Percentiles rank a stretch among this genome's conserved stretches.
Evolutionary conservation across 768 basidiomycete genomes (phyloP).

Genomic region (Cantharellus cinnabarinus): DNA sequence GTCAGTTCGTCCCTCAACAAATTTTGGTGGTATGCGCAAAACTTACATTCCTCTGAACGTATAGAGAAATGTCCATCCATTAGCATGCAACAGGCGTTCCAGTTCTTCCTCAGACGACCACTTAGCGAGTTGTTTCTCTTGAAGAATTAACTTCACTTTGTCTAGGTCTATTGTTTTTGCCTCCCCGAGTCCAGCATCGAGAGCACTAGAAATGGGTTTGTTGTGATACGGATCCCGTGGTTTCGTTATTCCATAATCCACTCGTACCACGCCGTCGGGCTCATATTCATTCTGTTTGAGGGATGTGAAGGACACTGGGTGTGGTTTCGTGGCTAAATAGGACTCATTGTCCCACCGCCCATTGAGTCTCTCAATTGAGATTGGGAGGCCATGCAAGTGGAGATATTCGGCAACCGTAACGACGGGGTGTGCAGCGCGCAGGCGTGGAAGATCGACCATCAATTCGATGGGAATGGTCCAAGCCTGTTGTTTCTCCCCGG

Average conservation of each 20-base stretch:
- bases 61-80: conserved; percentile 4
- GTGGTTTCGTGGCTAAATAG: conserved; percentile 12
- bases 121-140: conserved; percentile 6
- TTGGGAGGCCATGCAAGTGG: conserved; percentile 1
- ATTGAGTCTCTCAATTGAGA: not conserved
- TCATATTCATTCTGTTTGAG: not conserved
- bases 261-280: conserved; percentile 3
- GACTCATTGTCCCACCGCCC: conserved; percentile 9
- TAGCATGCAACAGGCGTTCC: not conserved
- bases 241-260: not conserved
- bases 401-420: conserved; percentile 3
- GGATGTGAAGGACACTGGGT: conserved; percentile 4
- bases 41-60: conserved; percentile 5
- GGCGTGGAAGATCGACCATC: conserved; percentile 3
- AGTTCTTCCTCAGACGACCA: not conserved
- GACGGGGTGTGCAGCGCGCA: conserved; percentile 1
- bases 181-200: not conserved
- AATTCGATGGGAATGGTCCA: conserved; percentile 1
- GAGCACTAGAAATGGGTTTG: not conserved
- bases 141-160: not conserved
- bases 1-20: not conserved
- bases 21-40: not conserved
- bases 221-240: not conserved
- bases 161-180: not conserved
- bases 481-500: not conserved